phyloP scores from a whole-genome alignment of 306 rosid species.

The Fragaria vesca region DNA sequence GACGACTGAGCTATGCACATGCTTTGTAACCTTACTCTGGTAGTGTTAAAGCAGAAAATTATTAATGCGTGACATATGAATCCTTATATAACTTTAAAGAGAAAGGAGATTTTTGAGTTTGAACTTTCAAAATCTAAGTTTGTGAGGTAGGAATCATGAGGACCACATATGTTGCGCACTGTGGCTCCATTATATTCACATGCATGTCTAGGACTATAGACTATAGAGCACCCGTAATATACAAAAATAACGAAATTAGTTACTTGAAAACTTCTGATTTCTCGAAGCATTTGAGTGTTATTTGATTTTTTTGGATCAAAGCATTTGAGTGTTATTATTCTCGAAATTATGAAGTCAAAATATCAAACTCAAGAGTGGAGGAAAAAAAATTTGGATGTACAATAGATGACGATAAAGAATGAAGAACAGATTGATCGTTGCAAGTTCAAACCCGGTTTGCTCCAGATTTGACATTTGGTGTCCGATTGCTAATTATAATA shows the following conservation, averaged over 20 bases:
- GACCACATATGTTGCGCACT: constrained; percentile 5
- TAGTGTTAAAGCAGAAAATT: neutral
- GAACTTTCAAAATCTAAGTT: constrained; percentile 26
- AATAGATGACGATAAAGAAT: no score
- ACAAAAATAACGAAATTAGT: no score
- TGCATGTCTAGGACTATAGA: neutral
- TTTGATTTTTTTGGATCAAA: neutral
- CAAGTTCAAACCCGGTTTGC: no score
- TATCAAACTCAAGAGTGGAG: no score
- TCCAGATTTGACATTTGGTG: no score
- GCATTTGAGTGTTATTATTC: neutral
- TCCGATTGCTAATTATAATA: no score
- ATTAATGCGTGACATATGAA: neutral
- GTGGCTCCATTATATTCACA: neutral
- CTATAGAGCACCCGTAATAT: neutral
- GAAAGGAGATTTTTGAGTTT: constrained; percentile 31
- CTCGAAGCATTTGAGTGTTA: neutral
- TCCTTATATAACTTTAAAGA: neutral
- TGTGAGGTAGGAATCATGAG: constrained; percentile 20
- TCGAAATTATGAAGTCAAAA: no score
- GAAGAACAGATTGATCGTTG: no score
- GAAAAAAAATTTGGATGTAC: no score
- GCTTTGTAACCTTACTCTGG: neutral
- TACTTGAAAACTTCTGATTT: neutral
- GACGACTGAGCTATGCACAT: constrained; percentile 37